phyloP scores from a whole-genome alignment of 2,329 filamentous ascomycete species.

The Penicillium sp. region DNA sequence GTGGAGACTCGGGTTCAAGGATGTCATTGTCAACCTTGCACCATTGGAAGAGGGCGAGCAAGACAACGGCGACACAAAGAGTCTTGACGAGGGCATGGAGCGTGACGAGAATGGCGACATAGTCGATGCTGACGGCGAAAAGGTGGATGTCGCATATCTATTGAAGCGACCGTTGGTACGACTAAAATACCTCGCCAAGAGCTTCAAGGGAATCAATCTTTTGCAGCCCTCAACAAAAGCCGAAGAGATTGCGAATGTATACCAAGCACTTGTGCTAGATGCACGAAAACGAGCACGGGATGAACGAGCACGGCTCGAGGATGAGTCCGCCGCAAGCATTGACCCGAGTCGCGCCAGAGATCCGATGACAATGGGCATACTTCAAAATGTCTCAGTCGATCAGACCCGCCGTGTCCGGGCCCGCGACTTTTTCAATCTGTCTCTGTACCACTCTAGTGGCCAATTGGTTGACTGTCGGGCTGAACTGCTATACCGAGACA shows the following conservation, averaged over 20 bases:
- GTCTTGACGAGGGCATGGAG: conserved; percentile 51
- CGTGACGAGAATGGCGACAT: conserved; percentile 58
- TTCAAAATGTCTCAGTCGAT: conserved; percentile 67
- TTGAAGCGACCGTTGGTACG: conserved; percentile 83
- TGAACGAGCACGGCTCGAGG: conserved; percentile 67
- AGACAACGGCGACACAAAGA: conserved; percentile 43
- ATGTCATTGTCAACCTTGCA: conserved; percentile 87
- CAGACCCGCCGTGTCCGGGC: conserved; percentile 76
- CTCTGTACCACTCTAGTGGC: conserved; percentile 79
- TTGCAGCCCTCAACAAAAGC: conserved; percentile 48
- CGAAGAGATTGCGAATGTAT: conserved; percentile 56
- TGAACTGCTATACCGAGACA: conserved; percentile 81
- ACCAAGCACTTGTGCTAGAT: conserved; percentile 68
- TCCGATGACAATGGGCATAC: conserved; percentile 66
- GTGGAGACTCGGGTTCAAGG: conserved; percentile 91
- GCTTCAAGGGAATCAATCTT: conserved; percentile 59
- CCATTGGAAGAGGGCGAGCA: conserved; percentile 63
- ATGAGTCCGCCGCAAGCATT: conserved; percentile 79
- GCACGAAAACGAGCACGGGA: conserved; percentile 69
- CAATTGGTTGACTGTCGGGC: conserved; percentile 85
- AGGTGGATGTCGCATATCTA: conserved; percentile 89
- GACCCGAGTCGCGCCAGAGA: conserved; percentile 77
- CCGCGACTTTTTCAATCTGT: conserved; percentile 82
- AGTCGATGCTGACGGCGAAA: conserved; percentile 70
- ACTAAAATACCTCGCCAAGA: conserved; percentile 79